A percentile compares a stretch with the other conserved stretches of the same genome.
Evolutionary conservation across 441 rosid genomes (phyloP).

Genomic region (Brassica balearica): DNA sequence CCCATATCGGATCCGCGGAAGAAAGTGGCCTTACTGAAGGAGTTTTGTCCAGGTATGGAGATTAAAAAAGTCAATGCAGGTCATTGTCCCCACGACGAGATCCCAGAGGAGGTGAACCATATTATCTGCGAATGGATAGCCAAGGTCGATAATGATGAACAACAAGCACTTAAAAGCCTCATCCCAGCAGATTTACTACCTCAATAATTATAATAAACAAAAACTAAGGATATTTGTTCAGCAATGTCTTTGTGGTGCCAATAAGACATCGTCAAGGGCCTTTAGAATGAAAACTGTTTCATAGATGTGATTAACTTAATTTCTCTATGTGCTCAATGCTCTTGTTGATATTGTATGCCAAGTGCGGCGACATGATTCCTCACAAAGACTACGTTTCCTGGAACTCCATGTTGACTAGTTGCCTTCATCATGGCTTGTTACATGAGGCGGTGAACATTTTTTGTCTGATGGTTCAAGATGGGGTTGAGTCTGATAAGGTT

Average conservation of each 20-base stretch:
- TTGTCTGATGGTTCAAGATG: slow-evolving; percentile 50
- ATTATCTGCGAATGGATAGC: slow-evolving; percentile 68
- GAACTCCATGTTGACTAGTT: no score
- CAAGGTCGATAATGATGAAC: slow-evolving; percentile 44
- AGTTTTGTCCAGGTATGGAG: slow-evolving; percentile 56
- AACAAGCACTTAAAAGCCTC: slow-evolving; percentile 22
- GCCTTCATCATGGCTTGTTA: no score
- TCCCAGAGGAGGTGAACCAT: slow-evolving; percentile 69
- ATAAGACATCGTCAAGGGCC: neutral
- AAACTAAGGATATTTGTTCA: no score
- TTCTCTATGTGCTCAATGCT: slow-evolving; percentile 59
- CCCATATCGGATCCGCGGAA: slow-evolving; percentile 69
- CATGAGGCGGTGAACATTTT: slow-evolving; percentile 58
- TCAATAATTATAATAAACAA: no score
- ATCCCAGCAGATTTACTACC: slow-evolving; percentile 18
- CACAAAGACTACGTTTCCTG: slow-evolving; percentile 67
- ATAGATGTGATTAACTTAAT: neutral
- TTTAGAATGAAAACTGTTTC: neutral
- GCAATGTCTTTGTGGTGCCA: neutral
- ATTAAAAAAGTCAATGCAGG: slow-evolving; percentile 78
- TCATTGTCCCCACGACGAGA: slow-evolving; percentile 95
- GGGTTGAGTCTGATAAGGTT: slow-evolving; percentile 69
- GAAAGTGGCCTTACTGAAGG: slow-evolving; percentile 67
- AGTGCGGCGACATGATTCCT: slow-evolving; percentile 74
- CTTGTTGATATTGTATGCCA: slow-evolving; percentile 87